These are phyloP conservation scores for Termitomyces sp. DNA, from an alignment of 1,284 basidiomycete genomes.

Conservation along the genomic window DNA sequence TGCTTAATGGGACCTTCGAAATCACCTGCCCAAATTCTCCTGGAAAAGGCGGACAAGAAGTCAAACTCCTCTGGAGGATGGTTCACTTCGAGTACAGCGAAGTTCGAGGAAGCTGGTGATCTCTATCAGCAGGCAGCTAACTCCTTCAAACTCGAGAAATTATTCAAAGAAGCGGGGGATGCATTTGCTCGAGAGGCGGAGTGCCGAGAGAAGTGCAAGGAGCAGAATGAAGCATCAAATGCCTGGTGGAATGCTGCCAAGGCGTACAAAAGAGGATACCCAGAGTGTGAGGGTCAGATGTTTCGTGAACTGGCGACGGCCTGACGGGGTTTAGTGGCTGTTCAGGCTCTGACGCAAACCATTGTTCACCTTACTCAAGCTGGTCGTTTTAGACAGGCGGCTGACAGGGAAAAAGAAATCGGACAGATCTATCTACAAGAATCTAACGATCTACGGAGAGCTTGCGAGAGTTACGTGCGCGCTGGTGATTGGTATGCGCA, in stretches of 20 bases:
- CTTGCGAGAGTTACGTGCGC: constrained; percentile 87
- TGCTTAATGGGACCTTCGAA: constrained; percentile 45
- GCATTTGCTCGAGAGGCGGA: constrained; percentile 87
- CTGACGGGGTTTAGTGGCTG: constrained; percentile 61
- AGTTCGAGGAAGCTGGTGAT: constrained; percentile 92
- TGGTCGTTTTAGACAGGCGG: constrained; percentile 95
- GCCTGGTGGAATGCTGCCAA: constrained; percentile 97
- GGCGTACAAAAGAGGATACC: constrained; percentile 84
- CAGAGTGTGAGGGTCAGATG: constrained; percentile 58
- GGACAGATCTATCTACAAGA: constrained; percentile 88
- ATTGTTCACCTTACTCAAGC: constrained; percentile 79
- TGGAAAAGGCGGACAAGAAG: constrained; percentile 92
- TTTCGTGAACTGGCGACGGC: neutral
- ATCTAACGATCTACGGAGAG: constrained; percentile 67
- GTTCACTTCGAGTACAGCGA: constrained; percentile 78
- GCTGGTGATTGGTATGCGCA: constrained; percentile 98
- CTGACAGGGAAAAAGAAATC: constrained; percentile 96
- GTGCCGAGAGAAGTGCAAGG: constrained; percentile 82
- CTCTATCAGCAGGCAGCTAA: constrained; percentile 94
- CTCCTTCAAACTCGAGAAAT: constrained; percentile 91
- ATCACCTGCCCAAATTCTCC: constrained; percentile 61
- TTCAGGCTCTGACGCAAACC: constrained; percentile 85
- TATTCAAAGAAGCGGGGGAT: constrained; percentile 88
- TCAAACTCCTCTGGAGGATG: constrained; percentile 78
- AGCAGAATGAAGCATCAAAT: constrained; percentile 89